A percentile compares a stretch with the other conserved stretches of the same genome.
Conservation (phyloP, 2,329 filamentous ascomycete genomes). For the Colletotrichum cereale region DNA sequence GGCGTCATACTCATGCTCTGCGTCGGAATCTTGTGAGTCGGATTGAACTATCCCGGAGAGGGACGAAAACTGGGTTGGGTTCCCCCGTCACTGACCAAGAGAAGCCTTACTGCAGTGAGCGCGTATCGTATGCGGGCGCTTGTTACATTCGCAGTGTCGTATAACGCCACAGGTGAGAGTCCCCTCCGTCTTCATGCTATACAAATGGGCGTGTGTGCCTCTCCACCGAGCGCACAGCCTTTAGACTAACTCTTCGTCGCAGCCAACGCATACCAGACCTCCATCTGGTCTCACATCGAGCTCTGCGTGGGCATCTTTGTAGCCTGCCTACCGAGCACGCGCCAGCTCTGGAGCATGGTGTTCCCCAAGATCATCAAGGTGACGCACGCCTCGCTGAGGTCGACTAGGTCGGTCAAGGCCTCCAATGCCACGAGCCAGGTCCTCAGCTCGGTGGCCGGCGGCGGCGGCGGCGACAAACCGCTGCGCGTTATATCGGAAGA, state of each 20-base stretch:
- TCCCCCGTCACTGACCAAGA: not conserved
- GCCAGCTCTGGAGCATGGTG: constrained; percentile 29
- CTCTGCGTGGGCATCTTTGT: constrained; percentile 31
- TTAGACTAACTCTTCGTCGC: not conserved
- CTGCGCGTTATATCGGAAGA: constrained; percentile 9
- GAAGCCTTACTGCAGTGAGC: constrained; percentile 31
- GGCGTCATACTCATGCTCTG: constrained; percentile 54
- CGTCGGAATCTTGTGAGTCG: constrained; percentile 45
- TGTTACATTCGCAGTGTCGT: constrained; percentile 13
- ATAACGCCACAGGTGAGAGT: constrained; percentile 28
- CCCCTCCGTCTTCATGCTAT: rapidly evolving
- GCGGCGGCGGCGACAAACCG: not conserved
- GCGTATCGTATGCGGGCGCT: constrained; percentile 29
- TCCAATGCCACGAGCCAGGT: constrained; percentile 16
- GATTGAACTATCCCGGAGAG: not conserved
- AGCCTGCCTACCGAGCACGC: constrained; percentile 32
- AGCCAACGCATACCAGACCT: constrained; percentile 25
- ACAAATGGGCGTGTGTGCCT: not conserved
- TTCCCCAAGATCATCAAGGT: constrained; percentile 33
- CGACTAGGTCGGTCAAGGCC: constrained; percentile 6
- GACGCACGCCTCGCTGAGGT: constrained; percentile 20
- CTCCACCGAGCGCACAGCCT: too few relatives aligned
- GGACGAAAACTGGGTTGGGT: not conserved
- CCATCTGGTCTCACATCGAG: constrained; percentile 32
- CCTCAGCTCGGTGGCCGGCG: not conserved